Conservation (phyloP, 306 rosid genomes). For the Acacia confusa region DNA sequence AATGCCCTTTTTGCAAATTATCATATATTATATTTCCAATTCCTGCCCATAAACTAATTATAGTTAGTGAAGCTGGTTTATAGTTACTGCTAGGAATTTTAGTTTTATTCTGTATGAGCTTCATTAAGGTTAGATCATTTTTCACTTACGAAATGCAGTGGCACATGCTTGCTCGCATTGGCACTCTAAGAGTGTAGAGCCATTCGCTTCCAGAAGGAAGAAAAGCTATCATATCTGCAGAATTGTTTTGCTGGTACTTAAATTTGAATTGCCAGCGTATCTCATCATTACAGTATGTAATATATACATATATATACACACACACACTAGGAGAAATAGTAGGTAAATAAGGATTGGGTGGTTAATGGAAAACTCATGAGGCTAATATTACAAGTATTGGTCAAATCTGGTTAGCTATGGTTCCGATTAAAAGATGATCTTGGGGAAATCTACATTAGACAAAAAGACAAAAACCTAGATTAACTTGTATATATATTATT, state of each 20-base stretch:
- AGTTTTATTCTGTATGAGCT: not conserved
- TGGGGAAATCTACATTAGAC: not conserved
- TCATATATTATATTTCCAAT: not conserved
- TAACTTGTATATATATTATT: slow-evolving; percentile 17
- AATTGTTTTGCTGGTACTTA: not conserved
- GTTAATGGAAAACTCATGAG: no score
- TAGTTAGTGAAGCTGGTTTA: not conserved
- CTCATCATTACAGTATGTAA: not conserved
- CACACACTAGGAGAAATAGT: no score
- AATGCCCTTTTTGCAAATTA: not conserved
- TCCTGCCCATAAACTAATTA: not conserved
- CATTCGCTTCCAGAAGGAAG: slow-evolving; percentile 10
- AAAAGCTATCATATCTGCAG: not conserved
- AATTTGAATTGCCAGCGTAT: not conserved
- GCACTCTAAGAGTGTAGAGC: not conserved
- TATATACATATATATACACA: no score
- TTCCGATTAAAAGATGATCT: slow-evolving; percentile 23
- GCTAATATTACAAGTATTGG: not conserved
- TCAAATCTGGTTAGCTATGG: slow-evolving; percentile 17
- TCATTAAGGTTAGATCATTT: not conserved
- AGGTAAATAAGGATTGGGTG: no score
- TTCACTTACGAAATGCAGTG: not conserved
- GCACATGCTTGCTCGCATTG: not conserved
- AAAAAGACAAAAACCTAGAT: slow-evolving; percentile 17
- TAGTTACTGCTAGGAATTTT: no score